Conservation (phyloP, 2,329 filamentous ascomycete genomes). For the Beauveria australis region DNA sequence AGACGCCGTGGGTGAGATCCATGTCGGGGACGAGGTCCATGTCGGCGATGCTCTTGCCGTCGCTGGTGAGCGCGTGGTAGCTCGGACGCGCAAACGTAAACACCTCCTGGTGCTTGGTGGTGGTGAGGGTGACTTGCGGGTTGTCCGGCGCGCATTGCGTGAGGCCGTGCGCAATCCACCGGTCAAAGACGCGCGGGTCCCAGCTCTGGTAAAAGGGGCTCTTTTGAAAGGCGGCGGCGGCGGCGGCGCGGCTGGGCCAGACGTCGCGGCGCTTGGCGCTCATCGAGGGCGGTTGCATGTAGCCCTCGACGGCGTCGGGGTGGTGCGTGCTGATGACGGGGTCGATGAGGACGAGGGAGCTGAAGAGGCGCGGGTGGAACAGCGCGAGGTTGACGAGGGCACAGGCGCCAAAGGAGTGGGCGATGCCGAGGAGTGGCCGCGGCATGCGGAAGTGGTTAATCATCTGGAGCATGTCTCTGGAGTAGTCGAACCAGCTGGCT, state of each 20-base stretch:
- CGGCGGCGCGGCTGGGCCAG: slow-evolving; percentile 71
- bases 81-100: slow-evolving; percentile 62
- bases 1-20: slow-evolving; percentile 28
- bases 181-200: slow-evolving; percentile 70
- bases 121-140: slow-evolving; percentile 61
- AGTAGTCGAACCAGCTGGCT: slow-evolving; percentile 82
- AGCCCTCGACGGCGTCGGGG: slow-evolving; percentile 28
- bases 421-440: slow-evolving; percentile 73
- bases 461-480: slow-evolving; percentile 76
- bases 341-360: slow-evolving; percentile 70
- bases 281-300: slow-evolving; percentile 38
- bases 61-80: slow-evolving; percentile 33
- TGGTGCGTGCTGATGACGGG: slow-evolving; percentile 59
- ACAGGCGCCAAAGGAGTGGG: slow-evolving; percentile 81
- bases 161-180: slow-evolving; percentile 57
- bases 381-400: slow-evolving; percentile 64
- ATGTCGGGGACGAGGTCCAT: slow-evolving; percentile 37
- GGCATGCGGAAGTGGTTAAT: slow-evolving; percentile 77
- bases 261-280: slow-evolving; percentile 68
- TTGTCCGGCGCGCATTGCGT: slow-evolving; percentile 43
- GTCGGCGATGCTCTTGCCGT: slow-evolving; percentile 31
- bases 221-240: slow-evolving; percentile 56
- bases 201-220: slow-evolving; percentile 68
- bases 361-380: slow-evolving; percentile 73
- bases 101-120: slow-evolving; percentile 73